Percentiles rank a stretch among this genome's conserved stretches.
These are phyloP conservation scores for Acer negundo DNA, from an alignment of 345 rosid species.

Conservation along the genomic window DNA sequence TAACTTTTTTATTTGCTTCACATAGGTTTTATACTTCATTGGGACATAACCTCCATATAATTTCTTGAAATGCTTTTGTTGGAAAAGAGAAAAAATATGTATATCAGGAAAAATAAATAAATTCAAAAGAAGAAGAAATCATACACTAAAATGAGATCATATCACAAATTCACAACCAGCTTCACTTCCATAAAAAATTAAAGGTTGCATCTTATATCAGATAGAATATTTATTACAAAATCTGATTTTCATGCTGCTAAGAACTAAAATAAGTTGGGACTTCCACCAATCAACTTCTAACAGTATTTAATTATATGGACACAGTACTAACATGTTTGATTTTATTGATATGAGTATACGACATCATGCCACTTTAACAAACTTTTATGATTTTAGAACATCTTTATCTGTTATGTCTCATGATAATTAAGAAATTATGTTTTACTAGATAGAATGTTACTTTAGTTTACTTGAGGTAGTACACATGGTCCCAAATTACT, in stretches of 20 bases:
- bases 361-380: not conserved
- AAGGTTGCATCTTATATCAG: not conserved
- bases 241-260: not conserved
- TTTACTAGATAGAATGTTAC: not conserved
- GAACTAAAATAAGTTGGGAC: not conserved
- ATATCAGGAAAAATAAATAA: not conserved
- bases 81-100: conserved; percentile 28
- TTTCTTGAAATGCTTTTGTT: conserved; percentile 73
- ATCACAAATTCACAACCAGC: not conserved
- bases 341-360: too few species aligned
- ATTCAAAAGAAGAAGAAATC: not conserved
- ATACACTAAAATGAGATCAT: not conserved
- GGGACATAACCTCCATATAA: conserved; percentile 88
- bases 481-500: not conserved
- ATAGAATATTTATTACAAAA: not conserved
- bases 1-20: conserved; percentile 87
- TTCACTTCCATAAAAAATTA: not conserved
- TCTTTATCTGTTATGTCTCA: too few species aligned
- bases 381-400: too few species aligned
- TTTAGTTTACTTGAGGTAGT: not conserved
- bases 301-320: not conserved
- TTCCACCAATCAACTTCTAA: not conserved
- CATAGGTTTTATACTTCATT: conserved; percentile 77
- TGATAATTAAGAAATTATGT: not conserved
- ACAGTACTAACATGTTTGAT: not conserved